Percentiles rank a stretch among this genome's conserved stretches.
Conservation (phyloP, 2,329 filamentous ascomycete genomes). For the Purpureocillium lavendulum region DNA sequence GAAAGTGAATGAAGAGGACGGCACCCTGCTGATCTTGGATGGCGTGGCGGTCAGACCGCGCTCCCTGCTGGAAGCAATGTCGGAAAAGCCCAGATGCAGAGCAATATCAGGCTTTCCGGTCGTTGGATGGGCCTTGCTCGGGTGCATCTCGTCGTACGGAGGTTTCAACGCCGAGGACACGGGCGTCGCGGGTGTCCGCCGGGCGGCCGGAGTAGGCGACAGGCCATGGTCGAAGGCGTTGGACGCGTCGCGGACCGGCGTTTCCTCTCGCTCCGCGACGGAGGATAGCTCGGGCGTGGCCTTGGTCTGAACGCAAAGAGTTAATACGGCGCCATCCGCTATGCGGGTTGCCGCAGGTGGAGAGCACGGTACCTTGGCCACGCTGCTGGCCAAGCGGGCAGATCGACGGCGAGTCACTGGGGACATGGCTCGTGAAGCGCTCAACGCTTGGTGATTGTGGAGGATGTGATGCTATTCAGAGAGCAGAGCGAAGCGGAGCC, state of each 20-base stretch:
- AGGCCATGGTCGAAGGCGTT: constrained; percentile 21
- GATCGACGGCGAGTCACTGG: constrained; percentile 35
- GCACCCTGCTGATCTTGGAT: constrained; percentile 43
- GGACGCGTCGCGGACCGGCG: constrained; percentile 16
- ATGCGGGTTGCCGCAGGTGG: background rate
- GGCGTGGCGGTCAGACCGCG: constrained; percentile 50
- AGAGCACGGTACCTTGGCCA: constrained; percentile 22
- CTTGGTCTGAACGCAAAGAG: constrained; percentile 15
- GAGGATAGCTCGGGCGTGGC: constrained; percentile 27
- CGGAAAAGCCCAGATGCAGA: constrained; percentile 72
- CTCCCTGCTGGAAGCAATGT: constrained; percentile 49
- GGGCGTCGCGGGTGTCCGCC: constrained; percentile 45
- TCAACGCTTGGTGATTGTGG: background rate
- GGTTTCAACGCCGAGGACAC: constrained; percentile 61
- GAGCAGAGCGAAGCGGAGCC: too few relatives aligned
- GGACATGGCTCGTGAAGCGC: constrained; percentile 10
- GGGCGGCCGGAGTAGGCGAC: constrained; percentile 20
- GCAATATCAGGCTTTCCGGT: constrained; percentile 72
- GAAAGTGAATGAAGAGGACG: constrained; percentile 59
- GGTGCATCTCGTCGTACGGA: constrained; percentile 79
- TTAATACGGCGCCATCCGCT: background rate
- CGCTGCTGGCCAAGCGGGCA: constrained; percentile 30
- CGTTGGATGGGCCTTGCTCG: constrained; percentile 70
- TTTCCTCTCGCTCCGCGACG: constrained; percentile 35
- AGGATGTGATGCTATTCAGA: background rate